Conservation (phyloP, 768 basidiomycete genomes). For the Hericium alpestre region DNA sequence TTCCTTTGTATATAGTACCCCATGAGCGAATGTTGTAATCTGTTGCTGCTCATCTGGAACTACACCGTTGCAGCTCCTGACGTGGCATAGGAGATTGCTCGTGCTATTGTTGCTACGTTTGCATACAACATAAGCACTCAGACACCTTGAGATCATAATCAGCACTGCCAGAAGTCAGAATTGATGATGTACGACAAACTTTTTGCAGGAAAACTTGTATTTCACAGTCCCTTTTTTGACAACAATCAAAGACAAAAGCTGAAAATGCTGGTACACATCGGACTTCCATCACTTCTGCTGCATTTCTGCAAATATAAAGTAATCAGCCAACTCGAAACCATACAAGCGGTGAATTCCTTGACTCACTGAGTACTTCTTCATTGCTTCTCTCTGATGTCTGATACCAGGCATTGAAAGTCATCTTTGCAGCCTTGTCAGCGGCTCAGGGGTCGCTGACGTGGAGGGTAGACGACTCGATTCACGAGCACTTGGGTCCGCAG, state of each 20-base stretch:
- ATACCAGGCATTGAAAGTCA: too few relatives aligned
- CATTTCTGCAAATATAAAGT: too few relatives aligned
- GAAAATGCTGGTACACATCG: neutral
- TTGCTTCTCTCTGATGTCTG: too few relatives aligned
- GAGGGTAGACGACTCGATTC: too few relatives aligned
- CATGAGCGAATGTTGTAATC: neutral
- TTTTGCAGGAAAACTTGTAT: neutral
- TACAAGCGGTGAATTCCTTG: too few relatives aligned
- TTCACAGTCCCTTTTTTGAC: neutral
- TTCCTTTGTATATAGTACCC: slow-evolving; percentile 3
- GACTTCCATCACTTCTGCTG: too few relatives aligned
- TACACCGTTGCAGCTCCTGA: neutral
- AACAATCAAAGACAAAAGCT: neutral
- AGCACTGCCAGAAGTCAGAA: neutral
- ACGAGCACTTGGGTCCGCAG: too few relatives aligned
- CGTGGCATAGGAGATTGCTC: neutral
- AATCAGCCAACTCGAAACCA: too few relatives aligned
- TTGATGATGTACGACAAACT: neutral
- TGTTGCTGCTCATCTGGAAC: neutral
- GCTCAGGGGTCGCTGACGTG: too few relatives aligned
- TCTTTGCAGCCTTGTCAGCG: too few relatives aligned
- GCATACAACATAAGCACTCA: neutral
- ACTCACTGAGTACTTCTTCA: too few relatives aligned
- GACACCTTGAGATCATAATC: neutral
- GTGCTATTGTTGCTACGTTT: neutral